These are phyloP conservation scores for Nigrospora oryzae DNA, from an alignment of 2,329 filamentous ascomycete genomes.

Conservation along the genomic window DNA sequence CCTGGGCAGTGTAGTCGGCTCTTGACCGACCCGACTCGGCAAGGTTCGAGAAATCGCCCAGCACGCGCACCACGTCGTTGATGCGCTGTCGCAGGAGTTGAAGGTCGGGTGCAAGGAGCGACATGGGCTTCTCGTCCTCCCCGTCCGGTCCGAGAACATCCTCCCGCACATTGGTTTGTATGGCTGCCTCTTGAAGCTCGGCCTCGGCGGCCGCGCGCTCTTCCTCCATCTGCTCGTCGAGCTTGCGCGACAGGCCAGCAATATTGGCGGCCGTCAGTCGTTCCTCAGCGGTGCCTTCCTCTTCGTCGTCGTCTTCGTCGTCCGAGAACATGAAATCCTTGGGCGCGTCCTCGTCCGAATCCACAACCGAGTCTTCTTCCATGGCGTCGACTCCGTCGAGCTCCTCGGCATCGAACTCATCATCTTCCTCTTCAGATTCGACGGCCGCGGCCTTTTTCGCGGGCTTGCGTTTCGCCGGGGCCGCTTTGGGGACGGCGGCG, in stretches of 20 bases:
- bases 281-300: conserved; percentile 81
- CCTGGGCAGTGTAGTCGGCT: conserved; percentile 77
- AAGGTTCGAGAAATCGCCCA: conserved; percentile 80
- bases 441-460: conserved; percentile 20
- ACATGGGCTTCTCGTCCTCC: conserved; percentile 50
- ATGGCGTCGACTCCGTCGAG: not conserved
- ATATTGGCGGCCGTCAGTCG: conserved; percentile 94
- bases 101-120: conserved; percentile 75
- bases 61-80: conserved; percentile 83
- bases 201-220: conserved; percentile 78
- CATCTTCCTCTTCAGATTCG: not conserved
- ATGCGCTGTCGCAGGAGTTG: conserved; percentile 83
- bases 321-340: conserved; percentile 77
- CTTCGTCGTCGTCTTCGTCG: conserved; percentile 92
- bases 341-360: conserved; percentile 59
- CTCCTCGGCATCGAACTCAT: conserved; percentile 29
- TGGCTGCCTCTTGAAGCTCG: conserved; percentile 73
- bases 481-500: conserved; percentile 20
- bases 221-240: conserved; percentile 69
- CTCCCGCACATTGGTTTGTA: conserved; percentile 89
- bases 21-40: conserved; percentile 73
- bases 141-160: conserved; percentile 58
- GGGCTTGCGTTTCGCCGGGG: conserved; percentile 25
- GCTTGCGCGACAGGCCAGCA: conserved; percentile 75
- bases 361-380: conserved; percentile 51